Base-by-base conservation (phyloP, 129 eudicot genomes). In the Flaveria brownii region DNA sequence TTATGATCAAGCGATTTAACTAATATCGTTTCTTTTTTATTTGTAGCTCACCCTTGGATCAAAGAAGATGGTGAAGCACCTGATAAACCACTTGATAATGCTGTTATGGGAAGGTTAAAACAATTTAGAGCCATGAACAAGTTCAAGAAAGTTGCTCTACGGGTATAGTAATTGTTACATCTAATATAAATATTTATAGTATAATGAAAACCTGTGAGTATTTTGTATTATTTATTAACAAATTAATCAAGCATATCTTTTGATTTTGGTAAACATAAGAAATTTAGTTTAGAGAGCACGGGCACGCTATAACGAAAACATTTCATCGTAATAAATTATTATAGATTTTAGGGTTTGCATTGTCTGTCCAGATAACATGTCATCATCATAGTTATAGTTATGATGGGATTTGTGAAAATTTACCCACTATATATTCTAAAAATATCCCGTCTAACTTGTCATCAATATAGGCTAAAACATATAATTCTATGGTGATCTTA, bases 31-130 rank as follows among this genome's bases (percentile, higher is more conserved):
- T 46, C 6, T 22, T 46, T 23, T 17, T 56, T 30, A 12, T 49
- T 2, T 36, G 3, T 64, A 91, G 97, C 81, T 83, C 97, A 91
- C 81, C 90, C 97, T 51, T 91, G 97, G 97, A 91, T 91, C 59
- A 91, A 91, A 82, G 95, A 88, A 80, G 97, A 91, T 30, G 97
- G 97, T 25, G 97, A 91, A 70, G 97, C 97, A 72, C 97, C 97
- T 0, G 97, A 91, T 75, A 83, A 82, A 12, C 93, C 93, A 39
- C 92, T 91, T 87, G 97, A 91, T 87, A 91, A 88, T 71, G 97
- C 91, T 62, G 97, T 91, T 80, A 80, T 91, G 71, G 87, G 82
- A 8, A 86, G 94, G 77, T 86, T 91, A 85, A 91, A 88, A 76
- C 95, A 91, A 59, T 91, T 91, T 84, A 86, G 86, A 81, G 97